Base-by-base conservation (phyloP, 1,139 yeast genomes). In the Fermentozyma sake region DNA sequence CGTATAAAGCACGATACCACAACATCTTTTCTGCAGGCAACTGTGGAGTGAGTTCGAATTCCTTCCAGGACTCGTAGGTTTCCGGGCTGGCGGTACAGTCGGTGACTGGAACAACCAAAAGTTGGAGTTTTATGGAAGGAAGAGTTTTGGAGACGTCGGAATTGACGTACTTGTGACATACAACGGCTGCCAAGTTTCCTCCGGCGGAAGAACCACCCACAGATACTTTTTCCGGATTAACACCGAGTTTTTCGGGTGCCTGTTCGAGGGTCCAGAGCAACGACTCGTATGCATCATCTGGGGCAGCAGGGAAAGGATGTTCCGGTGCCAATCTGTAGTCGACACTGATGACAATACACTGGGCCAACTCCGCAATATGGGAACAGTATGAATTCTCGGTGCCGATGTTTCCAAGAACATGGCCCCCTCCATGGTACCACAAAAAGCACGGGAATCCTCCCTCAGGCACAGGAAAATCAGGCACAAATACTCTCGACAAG, bases 371-470 rank as follows among this genome's bases (percentile, higher is more conserved):
- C 12, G 68, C 66, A 21, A 62, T 44, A 30, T 64, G 61, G 7
- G 72, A 56, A 34, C 72, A 67, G 42, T 53, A 63, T 3, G 67
- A 56, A 47, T 68, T 67, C 32, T 69, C 75, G 4, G 74, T 62
- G 29, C 35, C 44, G 25, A 68, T 61, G 27, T 53, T 50, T 3
- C 75, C 74, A n/a, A 69, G 50, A 1, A 61, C 69, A 68, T 72
- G 67, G 5, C 66, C 67, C 16, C 71, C 71, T n/a, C 75, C 75
- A 37, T 68, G 76, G 45, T 48, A 66, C 69, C 70, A 68, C 8
- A 68, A 39, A 18, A 60, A 53, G 19, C 62, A 50, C 2, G 76
- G 74, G 61, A 68, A 65, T 1, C 73, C 73, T 4, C 40, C 48
- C 2, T 29, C 48, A 1, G 73, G 74, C 16, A 46, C 42, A 6